Conservation (phyloP, 1,284 basidiomycete species). For the Rhodotorula sp. region DNA sequence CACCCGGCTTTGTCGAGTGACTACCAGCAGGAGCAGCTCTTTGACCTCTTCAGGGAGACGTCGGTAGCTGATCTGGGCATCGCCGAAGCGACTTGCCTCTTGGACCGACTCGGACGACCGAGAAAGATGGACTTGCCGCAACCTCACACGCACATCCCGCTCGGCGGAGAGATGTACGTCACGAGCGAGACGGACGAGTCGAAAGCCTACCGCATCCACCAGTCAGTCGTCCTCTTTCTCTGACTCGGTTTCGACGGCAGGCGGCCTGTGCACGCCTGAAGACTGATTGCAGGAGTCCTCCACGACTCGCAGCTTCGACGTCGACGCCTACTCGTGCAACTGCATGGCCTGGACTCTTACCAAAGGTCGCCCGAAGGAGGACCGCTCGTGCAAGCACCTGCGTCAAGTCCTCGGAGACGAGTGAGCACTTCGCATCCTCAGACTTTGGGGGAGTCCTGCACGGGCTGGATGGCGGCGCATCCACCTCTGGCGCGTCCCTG, state of each 20-base stretch:
- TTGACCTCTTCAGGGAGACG: too few species aligned
- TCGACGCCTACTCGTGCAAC: constrained; percentile 58
- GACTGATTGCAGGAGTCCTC: too few species aligned
- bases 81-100: neutral
- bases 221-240: neutral
- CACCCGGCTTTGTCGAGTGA: too few species aligned
- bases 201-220: constrained; percentile 1
- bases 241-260: neutral
- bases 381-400: constrained; percentile 64
- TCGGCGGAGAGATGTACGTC: neutral
- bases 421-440: constrained; percentile 42
- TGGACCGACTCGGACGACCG: neutral
- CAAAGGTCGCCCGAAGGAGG: constrained; percentile 54
- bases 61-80: neutral
- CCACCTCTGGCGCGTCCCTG: too few species aligned
- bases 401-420: constrained; percentile 60
- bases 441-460: too few species aligned
- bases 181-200: neutral
- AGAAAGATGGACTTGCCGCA: neutral
- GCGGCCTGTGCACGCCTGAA: too few species aligned
- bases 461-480: neutral
- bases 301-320: constrained; percentile 41
- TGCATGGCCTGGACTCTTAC: constrained; percentile 54
- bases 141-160: neutral
- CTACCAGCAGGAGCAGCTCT: too few species aligned